phyloP scores from a whole-genome alignment of 495 filamentous ascomycete species.

The Daldinia grandis region DNA sequence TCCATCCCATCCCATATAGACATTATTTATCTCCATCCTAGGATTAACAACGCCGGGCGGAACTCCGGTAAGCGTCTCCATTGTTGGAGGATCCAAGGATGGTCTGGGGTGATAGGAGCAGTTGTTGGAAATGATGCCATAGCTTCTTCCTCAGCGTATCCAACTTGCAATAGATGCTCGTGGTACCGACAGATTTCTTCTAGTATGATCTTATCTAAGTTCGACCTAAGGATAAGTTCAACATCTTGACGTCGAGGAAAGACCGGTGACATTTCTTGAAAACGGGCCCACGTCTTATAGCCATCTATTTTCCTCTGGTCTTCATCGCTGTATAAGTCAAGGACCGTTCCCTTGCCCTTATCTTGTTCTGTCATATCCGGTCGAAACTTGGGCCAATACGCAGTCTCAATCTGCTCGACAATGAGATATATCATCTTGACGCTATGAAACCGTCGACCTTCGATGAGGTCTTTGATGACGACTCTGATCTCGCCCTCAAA shows the following conservation, averaged over 20 bases:
- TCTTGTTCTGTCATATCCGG: conserved; percentile 44
- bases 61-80: conserved; percentile 44
- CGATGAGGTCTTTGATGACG: conserved; percentile 37
- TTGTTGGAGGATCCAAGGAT: conserved; percentile 43
- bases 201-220: conserved; percentile 37
- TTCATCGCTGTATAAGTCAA: conserved; percentile 39
- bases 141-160: conserved; percentile 10
- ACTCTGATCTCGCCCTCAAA: conserved; percentile 39
- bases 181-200: conserved; percentile 34
- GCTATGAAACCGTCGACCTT: conserved; percentile 36
- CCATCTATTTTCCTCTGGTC: conserved; percentile 40
- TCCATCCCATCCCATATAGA: not conserved
- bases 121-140: conserved; percentile 9
- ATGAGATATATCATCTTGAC: conserved; percentile 44
- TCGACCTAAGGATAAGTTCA: conserved; percentile 36
- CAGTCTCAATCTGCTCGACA: conserved; percentile 43
- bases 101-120: conserved; percentile 24
- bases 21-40: conserved; percentile 36
- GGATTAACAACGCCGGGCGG: conserved; percentile 36
- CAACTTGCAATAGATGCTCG: conserved; percentile 20
- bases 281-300: conserved; percentile 44
- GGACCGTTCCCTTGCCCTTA: conserved; percentile 43
- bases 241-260: conserved; percentile 43
- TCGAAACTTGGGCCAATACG: conserved; percentile 43
- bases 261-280: conserved; percentile 44